Conservation (phyloP, 176 grass and related monocot species). For the Raddia distichophylla region DNA sequence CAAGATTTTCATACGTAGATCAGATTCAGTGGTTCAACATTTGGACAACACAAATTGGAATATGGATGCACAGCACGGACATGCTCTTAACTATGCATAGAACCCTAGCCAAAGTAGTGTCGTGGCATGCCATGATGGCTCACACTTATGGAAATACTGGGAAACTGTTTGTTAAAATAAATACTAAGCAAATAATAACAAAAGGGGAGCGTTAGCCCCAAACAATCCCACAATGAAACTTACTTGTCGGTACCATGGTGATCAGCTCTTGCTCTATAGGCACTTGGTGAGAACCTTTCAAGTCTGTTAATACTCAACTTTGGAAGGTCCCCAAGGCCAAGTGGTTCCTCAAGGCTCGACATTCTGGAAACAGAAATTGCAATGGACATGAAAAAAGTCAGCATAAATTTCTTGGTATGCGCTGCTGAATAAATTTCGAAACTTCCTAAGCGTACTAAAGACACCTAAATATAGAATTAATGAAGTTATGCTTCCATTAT, state of each 20-base stretch:
- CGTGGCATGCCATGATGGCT: neutral
- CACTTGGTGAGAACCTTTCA: slow-evolving; percentile 45
- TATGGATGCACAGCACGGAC: no score
- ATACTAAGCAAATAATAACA: neutral
- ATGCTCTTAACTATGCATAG: no score
- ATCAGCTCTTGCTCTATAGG: slow-evolving; percentile 46
- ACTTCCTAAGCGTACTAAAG: neutral
- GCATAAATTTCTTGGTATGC: neutral
- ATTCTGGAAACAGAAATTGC: slow-evolving; percentile 42
- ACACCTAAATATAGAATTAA: neutral
- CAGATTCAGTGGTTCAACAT: no score
- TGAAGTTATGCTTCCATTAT: no score
- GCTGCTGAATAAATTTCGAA: neutral
- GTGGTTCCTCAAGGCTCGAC: slow-evolving; percentile 85
- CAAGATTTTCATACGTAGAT: no score
- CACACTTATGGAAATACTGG: neutral
- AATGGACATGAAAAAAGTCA: neutral
- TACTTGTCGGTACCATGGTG: slow-evolving; percentile 45
- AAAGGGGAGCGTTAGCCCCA: neutral
- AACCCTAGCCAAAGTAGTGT: no score
- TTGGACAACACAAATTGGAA: no score
- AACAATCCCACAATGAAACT: slow-evolving; percentile 10
- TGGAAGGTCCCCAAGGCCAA: slow-evolving; percentile 70
- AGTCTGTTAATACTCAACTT: slow-evolving; percentile 83
- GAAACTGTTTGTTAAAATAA: neutral